phyloP scores from a whole-genome alignment of 176 grass and related monocot genomes.

The Oryza australiensis region DNA sequence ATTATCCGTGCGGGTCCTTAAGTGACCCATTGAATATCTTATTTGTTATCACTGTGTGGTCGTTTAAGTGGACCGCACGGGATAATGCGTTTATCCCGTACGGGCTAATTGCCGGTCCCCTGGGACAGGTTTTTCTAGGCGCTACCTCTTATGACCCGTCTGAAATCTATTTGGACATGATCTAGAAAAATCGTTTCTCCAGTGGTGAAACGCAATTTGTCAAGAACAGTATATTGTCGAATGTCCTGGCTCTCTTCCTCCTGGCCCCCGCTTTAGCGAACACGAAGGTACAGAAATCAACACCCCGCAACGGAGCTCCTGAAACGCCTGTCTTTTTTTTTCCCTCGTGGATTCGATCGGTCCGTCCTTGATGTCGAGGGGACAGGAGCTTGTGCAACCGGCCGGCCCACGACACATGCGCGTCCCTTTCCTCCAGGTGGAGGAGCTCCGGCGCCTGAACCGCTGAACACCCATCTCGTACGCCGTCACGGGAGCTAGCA shows the following conservation, averaged over 20 bases:
- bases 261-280: constrained; percentile 32
- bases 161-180: too few species aligned
- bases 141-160: too few species aligned
- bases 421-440: constrained; percentile 3
- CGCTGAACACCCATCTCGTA: neutral
- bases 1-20: too few species aligned
- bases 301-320: neutral
- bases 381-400: constrained; percentile 18
- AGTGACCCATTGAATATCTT: too few species aligned
- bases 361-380: neutral
- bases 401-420: constrained; percentile 6
- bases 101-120: too few species aligned
- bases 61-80: too few species aligned
- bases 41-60: too few species aligned
- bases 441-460: neutral
- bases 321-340: neutral
- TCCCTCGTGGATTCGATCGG: neutral
- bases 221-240: neutral
- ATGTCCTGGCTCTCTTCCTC: neutral
- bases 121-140: too few species aligned
- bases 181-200: too few species aligned
- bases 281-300: neutral
- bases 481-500: neutral
- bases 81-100: too few species aligned
- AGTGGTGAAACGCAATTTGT: too few species aligned